These are phyloP conservation scores for Dothidotthia symphoricarpi DNA, from an alignment of 2,329 filamentous ascomycete species.

Conservation along the genomic window DNA sequence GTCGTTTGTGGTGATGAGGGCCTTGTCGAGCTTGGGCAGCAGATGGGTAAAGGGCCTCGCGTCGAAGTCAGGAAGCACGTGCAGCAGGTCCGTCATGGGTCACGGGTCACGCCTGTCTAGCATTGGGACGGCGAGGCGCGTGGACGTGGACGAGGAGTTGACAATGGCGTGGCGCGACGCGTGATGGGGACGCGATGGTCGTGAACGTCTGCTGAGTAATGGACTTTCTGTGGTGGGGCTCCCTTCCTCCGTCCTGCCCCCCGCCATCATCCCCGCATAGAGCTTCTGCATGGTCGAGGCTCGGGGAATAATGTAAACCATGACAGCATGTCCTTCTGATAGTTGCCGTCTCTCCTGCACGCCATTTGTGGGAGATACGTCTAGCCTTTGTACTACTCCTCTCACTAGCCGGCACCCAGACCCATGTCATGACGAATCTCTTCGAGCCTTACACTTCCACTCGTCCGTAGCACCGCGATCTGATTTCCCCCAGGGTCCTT, in stretches of 20 bases:
- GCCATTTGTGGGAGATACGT: no score
- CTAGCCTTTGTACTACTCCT: conserved; percentile 9
- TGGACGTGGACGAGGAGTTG: background rate
- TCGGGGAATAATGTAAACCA: no score
- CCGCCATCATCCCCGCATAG: no score
- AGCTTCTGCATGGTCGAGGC: no score
- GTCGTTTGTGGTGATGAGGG: conserved; percentile 75
- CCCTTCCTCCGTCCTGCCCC: no score
- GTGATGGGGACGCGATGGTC: conserved; percentile 4
- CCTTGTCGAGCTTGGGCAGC: conserved; percentile 74
- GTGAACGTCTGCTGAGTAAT: no score
- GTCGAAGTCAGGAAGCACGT: conserved; percentile 78
- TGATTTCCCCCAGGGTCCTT: conserved; percentile 23
- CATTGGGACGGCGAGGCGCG: conserved; percentile 1
- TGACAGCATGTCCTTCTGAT: no score
- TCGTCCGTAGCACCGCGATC: conserved; percentile 41
- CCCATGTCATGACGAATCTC: conserved; percentile 19
- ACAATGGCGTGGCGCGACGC: background rate
- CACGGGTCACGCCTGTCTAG: conserved; percentile 25
- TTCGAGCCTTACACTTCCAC: conserved; percentile 37
- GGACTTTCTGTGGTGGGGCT: no score
- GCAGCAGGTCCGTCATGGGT: conserved; percentile 79
- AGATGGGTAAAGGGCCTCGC: conserved; percentile 69
- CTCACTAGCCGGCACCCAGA: conserved; percentile 33
- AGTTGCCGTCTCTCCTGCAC: no score